Conservation (phyloP, 2,329 filamentous ascomycete genomes). For the Bimuria novae-zelandiae region DNA sequence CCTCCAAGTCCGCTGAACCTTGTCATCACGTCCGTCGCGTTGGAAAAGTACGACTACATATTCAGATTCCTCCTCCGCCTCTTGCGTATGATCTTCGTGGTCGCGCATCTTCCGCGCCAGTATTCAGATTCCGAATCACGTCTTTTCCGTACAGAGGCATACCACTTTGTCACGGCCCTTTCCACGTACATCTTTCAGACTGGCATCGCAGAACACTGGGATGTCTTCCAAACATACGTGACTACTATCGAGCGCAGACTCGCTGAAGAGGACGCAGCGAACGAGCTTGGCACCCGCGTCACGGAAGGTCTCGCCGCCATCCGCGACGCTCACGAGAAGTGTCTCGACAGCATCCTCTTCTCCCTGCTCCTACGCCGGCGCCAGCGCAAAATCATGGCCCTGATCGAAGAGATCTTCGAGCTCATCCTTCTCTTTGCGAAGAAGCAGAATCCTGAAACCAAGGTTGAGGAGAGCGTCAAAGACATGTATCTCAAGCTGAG, state of each 20-base stretch:
- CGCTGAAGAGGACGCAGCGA: slow-evolving; percentile 47
- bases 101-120: slow-evolving; percentile 48
- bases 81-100: slow-evolving; percentile 77
- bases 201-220: slow-evolving; percentile 76
- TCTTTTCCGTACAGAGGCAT: slow-evolving; percentile 72
- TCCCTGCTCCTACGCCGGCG: slow-evolving; percentile 74
- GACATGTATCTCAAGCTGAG: slow-evolving; percentile 68
- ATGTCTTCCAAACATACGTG: slow-evolving; percentile 68
- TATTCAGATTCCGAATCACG: slow-evolving; percentile 27
- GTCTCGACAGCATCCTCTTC: slow-evolving; percentile 76
- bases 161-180: slow-evolving; percentile 76
- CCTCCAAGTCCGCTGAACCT: slow-evolving; percentile 71
- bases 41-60: slow-evolving; percentile 82
- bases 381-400: slow-evolving; percentile 71
- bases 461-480: slow-evolving; percentile 35
- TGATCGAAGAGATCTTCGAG: slow-evolving; percentile 78
- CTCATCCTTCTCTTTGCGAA: slow-evolving; percentile 69
- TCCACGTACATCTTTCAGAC: slow-evolving; percentile 80
- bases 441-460: slow-evolving; percentile 29
- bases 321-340: slow-evolving; percentile 70
- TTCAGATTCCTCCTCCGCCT: slow-evolving; percentile 81
- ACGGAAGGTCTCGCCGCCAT: slow-evolving; percentile 69
- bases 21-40: slow-evolving; percentile 70
- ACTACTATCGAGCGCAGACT: slow-evolving; percentile 65
- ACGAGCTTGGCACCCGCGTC: slow-evolving; percentile 52